Evolutionary conservation across 768 basidiomycete genomes (phyloP).

Genomic region (Multifurca ochricompacta): DNA sequence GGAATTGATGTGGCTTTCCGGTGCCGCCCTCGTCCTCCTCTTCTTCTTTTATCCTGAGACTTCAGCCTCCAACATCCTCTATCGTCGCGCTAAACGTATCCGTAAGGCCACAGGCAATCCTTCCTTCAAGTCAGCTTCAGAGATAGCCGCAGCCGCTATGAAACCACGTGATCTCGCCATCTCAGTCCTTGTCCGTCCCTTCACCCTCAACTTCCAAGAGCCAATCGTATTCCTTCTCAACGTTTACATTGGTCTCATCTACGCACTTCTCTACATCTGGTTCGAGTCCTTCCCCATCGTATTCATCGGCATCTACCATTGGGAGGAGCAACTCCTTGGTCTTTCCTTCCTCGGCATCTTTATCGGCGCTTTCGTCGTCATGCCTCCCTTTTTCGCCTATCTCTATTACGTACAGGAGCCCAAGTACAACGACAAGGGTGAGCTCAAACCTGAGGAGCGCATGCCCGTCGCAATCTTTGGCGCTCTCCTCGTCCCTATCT

Average conservation of each 20-base stretch:
- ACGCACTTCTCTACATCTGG: slow-evolving; percentile 30
- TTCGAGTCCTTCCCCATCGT: slow-evolving; percentile 31
- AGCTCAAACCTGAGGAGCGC: slow-evolving; percentile 26
- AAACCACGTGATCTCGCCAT: slow-evolving; percentile 19
- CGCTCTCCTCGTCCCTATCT: slow-evolving; percentile 28
- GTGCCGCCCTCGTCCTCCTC: slow-evolving; percentile 25
- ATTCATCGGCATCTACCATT: slow-evolving; percentile 29
- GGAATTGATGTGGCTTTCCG: slow-evolving; percentile 30
- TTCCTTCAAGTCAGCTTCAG: slow-evolving; percentile 24
- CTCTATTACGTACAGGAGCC: slow-evolving; percentile 18
- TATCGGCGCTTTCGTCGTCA: slow-evolving; percentile 7
- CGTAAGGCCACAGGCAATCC: slow-evolving; percentile 28
- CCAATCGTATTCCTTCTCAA: slow-evolving; percentile 28
- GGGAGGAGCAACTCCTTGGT: slow-evolving; percentile 27
- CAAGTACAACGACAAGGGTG: slow-evolving; percentile 16
- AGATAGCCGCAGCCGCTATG: slow-evolving; percentile 23
- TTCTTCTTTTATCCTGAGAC: slow-evolving; percentile 30
- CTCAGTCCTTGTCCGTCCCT: slow-evolving; percentile 28
- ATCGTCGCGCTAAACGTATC: slow-evolving; percentile 27
- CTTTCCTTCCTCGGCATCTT: slow-evolving; percentile 28
- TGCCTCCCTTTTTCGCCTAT: slow-evolving; percentile 18
- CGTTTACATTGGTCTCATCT: slow-evolving; percentile 29
- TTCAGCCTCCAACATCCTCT: slow-evolving; percentile 24
- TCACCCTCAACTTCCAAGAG: slow-evolving; percentile 27
- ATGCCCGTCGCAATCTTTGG: slow-evolving; percentile 31